Evolutionary conservation across 1,284 basidiomycete genomes (phyloP).

Genomic region (Ganoderma sinense): DNA sequence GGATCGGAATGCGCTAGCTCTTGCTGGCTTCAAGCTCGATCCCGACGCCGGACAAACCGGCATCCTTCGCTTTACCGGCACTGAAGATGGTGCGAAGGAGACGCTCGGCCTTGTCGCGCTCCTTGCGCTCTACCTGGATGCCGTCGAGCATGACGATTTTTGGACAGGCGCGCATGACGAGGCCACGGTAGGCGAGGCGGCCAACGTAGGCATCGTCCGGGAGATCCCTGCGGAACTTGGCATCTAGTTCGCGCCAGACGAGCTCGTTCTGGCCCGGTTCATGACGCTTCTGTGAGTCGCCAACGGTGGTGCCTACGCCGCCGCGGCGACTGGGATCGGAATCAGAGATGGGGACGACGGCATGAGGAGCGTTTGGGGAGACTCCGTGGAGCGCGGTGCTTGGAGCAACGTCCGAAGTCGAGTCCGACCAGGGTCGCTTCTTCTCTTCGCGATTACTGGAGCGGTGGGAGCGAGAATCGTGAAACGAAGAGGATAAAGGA

Average conservation of each 20-base stretch:
- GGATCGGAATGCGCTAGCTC: conserved; percentile 14
- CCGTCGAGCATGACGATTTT: conserved; percentile 82
- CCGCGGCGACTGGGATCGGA: conserved; percentile 4
- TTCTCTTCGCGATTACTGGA: conserved; percentile 8
- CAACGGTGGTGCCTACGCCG: conserved; percentile 2
- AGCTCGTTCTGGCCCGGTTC: conserved; percentile 34
- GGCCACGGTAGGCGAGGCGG: conserved; percentile 86
- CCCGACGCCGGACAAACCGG: conserved; percentile 16
- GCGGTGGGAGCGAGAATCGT: conserved; percentile 4
- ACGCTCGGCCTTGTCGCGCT: conserved; percentile 80
- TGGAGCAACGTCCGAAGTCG: conserved; percentile 1
- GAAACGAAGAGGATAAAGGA: neutral
- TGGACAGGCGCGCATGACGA: conserved; percentile 80
- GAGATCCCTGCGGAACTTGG: conserved; percentile 86
- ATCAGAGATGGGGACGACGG: conserved; percentile 14
- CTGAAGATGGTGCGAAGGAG: conserved; percentile 66
- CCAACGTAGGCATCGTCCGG: conserved; percentile 89
- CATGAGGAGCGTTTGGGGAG: conserved; percentile 2
- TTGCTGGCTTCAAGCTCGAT: conserved; percentile 15
- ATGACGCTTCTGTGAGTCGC: conserved; percentile 19
- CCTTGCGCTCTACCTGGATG: conserved; percentile 79
- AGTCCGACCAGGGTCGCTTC: conserved; percentile 7
- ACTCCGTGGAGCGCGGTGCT: conserved; percentile 4
- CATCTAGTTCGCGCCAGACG: conserved; percentile 80
- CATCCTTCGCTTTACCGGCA: conserved; percentile 44